Percentiles rank a stretch among this genome's conserved stretches.
Evolutionary conservation across 179 eudicot genomes (phyloP).

Genomic region (Patellifolia procumbens): DNA sequence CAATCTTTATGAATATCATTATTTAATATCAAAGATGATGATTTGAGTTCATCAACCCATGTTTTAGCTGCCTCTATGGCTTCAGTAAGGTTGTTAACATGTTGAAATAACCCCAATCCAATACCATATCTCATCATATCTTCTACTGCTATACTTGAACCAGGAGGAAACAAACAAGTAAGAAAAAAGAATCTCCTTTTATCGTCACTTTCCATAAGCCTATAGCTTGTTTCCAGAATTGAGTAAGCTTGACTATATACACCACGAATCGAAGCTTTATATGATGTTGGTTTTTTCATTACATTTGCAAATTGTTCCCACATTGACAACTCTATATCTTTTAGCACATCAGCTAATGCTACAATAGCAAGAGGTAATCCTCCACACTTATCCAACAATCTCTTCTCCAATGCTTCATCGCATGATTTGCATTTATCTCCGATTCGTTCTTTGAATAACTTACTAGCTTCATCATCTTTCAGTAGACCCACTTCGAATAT

Average conservation of each 20-base stretch:
- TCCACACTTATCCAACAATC: conserved; percentile 14
- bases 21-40: conserved; percentile 13
- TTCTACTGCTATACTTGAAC: not conserved
- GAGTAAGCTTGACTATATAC: conserved; percentile 9
- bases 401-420: not conserved
- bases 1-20: not conserved
- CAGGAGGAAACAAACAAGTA: conserved; percentile 22
- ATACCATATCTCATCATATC: conserved; percentile 29
- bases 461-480: not conserved
- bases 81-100: not conserved
- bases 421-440: not conserved
- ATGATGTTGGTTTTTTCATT: conserved; percentile 13
- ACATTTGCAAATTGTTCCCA: conserved; percentile 13
- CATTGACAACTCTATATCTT: not conserved
- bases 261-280: not conserved
- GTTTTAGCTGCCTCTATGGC: conserved; percentile 16
- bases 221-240: conserved; percentile 26
- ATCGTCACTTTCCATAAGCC: conserved; percentile 19
- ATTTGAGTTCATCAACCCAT: conserved; percentile 19
- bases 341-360: conserved; percentile 11
- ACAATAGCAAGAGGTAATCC: conserved; percentile 24
- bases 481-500: not conserved
- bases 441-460: not conserved
- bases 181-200: conserved; percentile 22
- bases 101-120: conserved; percentile 23